Evolutionary conservation across 768 basidiomycete genomes (phyloP).

Genomic region (Tulasnella sp.): DNA sequence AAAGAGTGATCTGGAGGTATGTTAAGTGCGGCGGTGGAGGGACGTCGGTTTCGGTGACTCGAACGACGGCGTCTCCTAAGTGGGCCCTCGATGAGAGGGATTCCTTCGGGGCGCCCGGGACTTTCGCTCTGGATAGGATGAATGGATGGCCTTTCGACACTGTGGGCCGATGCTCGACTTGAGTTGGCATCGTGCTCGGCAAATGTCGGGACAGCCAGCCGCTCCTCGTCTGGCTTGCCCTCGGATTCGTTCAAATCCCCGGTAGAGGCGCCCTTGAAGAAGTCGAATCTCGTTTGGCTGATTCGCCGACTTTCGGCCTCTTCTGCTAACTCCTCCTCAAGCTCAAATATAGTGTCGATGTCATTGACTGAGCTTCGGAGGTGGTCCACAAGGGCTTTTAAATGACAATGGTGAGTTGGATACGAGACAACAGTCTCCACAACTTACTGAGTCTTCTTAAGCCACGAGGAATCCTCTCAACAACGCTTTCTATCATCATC

Average conservation of each 20-base stretch:
- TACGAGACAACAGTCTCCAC: neutral
- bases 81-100: neutral
- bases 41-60: conserved; percentile 12
- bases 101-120: conserved; percentile 23
- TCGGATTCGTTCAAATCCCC: neutral
- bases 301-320: conserved; percentile 18
- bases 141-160: conserved; percentile 36
- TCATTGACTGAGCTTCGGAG: conserved; percentile 62
- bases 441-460: conserved; percentile 65
- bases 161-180: conserved; percentile 31
- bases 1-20: conserved; percentile 23
- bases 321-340: conserved; percentile 51
- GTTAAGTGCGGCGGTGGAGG: conserved; percentile 20
- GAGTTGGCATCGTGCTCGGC: conserved; percentile 29
- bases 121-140: conserved; percentile 24
- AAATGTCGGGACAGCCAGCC: conserved; percentile 31
- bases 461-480: conserved; percentile 68
- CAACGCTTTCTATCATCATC: conserved; percentile 56
- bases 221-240: conserved; percentile 29
- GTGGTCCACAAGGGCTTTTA: conserved; percentile 70
- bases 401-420: neutral
- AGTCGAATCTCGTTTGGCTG: neutral
- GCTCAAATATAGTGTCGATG: conserved; percentile 77
- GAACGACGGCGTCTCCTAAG: conserved; percentile 1
- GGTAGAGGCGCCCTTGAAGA: neutral